phyloP scores from a whole-genome alignment of 2,329 filamentous ascomycete genomes.

The Claviceps humidiphila region DNA sequence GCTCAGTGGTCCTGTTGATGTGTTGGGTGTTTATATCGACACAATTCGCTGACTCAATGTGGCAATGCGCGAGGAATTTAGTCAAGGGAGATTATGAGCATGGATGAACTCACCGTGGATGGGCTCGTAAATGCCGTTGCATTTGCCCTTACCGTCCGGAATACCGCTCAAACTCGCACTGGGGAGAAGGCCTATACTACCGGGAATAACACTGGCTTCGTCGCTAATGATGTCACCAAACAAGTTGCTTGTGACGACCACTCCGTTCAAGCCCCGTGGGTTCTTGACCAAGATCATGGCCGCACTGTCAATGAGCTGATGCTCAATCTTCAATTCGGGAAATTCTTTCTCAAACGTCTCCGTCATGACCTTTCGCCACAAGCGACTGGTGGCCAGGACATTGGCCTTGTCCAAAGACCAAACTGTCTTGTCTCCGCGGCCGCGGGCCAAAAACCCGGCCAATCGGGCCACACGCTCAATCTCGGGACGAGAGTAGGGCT shows the following conservation, averaged over 20 bases:
- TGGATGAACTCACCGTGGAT: conserved; percentile 42
- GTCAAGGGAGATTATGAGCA: too few species aligned
- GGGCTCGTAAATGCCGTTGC: conserved; percentile 64
- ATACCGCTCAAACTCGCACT: conserved; percentile 31
- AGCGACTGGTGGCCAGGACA: conserved; percentile 73
- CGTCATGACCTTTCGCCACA: conserved; percentile 80
- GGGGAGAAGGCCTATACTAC: conserved; percentile 30
- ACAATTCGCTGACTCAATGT: too few species aligned
- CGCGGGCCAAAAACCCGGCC: conserved; percentile 66
- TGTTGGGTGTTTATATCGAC: too few species aligned
- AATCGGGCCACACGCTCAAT: conserved; percentile 79
- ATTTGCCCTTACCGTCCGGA: conserved; percentile 17
- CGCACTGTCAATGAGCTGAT: conserved; percentile 88
- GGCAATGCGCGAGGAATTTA: neutral
- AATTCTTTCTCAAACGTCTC: conserved; percentile 84
- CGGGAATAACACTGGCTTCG: conserved; percentile 58
- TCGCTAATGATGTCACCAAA: conserved; percentile 95
- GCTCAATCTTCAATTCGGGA: conserved; percentile 68
- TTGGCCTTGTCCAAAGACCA: conserved; percentile 93
- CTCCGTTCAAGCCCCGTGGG: conserved; percentile 72
- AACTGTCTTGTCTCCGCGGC: conserved; percentile 51
- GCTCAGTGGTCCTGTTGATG: too few species aligned
- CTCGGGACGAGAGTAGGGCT: conserved; percentile 73
- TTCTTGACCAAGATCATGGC: conserved; percentile 98
- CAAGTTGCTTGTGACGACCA: conserved; percentile 76